Base-by-base conservation (phyloP, 2,329 filamentous ascomycete genomes). In the Cadophora malorum region DNA sequence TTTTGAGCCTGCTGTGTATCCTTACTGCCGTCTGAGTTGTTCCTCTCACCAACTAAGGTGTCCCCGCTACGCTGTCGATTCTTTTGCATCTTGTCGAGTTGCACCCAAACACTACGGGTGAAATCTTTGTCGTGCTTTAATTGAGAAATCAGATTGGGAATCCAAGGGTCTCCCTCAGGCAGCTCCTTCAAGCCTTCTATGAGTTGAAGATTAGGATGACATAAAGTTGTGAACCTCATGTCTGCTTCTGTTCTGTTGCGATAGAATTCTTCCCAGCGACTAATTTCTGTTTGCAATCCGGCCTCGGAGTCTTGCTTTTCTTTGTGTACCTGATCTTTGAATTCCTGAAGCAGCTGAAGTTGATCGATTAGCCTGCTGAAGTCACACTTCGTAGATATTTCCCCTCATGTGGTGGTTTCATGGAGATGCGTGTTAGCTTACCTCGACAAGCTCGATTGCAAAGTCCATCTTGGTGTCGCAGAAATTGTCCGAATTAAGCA, bases 401-500 rank as follows among this genome's bases (percentile, higher is more conserved):
- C 45, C 4, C 21, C 10, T 49, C 45, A 49, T 21, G 23, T 23
- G 8, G n/a, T 35, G 9, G 8, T 1, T n/a, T 38, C n/a, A 10
- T 38, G 19, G n/a, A 38, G 28, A 38, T 12, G 33, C 1, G 4
- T 23, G n/a, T 16, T 58, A 4, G 16, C 55, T 25, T 38, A 58
- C 55, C 35, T 10, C n/a, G 10, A 58, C 55, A 58, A 58, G 55
- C 23, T 58, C 55, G 4, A 38, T 12, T 58, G 33, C 33, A 9
- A 58, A 12, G 19, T 21, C 31, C 5, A 38, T 21, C 55, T 58
- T 58, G 3, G 33, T 19, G 12, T 23, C n/a, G 2, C 19, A 19
- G 19, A 28, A 19, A 35, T 16, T 19, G 10, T n/a, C 21, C 19
- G 31, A 58, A 3, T 6, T 10, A 14, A 9, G 21, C 14, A 35